Evolutionary conservation across 192 early-diverging fungal species (phyloP), one percentile per base, ranked within the genome.

Genomic region (Lunasporangiospora selenospora): DNA sequence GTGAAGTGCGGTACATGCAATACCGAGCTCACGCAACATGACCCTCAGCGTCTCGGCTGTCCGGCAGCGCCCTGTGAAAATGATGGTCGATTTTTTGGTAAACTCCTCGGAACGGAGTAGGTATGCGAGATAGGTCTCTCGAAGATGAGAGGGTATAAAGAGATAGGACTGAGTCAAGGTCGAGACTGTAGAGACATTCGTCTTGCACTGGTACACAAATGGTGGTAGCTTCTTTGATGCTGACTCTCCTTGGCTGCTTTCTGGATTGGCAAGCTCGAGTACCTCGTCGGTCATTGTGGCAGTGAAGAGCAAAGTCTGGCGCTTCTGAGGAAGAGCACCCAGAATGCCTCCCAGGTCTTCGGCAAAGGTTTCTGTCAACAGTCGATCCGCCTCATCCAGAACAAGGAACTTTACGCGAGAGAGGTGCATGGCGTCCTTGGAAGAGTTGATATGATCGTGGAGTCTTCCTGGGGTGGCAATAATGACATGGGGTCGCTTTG

Each of bases 281-380:
- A 99, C 97, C 33, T 86, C 89, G 11, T 89, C 82, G 4, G 97
- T 95, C 90, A 98, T 94, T 12, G 98, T 99, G 21, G 98, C 98
- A 10, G 95, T 95, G 71, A 98, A 99, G 52, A 99, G 63, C 21
- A 99, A 76, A 0, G 97, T 98, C 62, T 99, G 96, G 1, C 98
- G 85, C 46, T 90, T 85, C 44, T 84, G 78, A 3, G 98, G 96
- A 11, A 99, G 53, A 3, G 71, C 65, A 23, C 84, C 80, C 47
- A 99, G 81, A 56, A 99, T 95, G 0, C 83, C 76, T 9, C 76
- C 88, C 38, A 98, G 81, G 46, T 98, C 93, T 11, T 87, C 69
- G 8, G 88, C 85, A 83, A 99, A 99, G 3, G 91, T 92, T 7
- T 88, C 85, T 13, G 90, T 88, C 27, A 99, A 70, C 43, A 99